These are phyloP conservation scores for Fermentozyma sake DNA, from an alignment of 1,139 yeast species.

Conservation along the genomic window DNA sequence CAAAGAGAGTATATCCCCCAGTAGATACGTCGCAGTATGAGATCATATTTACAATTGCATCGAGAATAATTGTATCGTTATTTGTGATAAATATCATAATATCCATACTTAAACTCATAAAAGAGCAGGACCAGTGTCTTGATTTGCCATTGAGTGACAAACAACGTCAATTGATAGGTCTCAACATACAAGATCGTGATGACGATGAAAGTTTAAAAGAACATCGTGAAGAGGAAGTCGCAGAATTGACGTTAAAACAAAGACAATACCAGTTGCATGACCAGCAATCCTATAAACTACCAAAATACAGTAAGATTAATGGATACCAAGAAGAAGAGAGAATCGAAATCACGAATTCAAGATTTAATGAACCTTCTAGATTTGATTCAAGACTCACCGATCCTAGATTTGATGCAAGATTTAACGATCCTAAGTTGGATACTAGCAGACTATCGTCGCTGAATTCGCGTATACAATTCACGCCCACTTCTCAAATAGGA, in stretches of 20 bases:
- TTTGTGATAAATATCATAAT: conserved; percentile 14
- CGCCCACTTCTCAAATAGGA: too few relatives aligned
- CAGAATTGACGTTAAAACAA: conserved; percentile 9
- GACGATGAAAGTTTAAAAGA: conserved; percentile 2
- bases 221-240: conserved; percentile 7
- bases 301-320: conserved; percentile 7
- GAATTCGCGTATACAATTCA: too few relatives aligned
- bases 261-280: conserved; percentile 7
- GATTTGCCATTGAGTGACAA: conserved; percentile 38
- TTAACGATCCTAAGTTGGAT: too few relatives aligned
- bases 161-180: conserved; percentile 35
- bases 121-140: conserved; percentile 36
- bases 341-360: too few relatives aligned
- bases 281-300: conserved; percentile 2
- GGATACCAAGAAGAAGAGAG: too few relatives aligned
- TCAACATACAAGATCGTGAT: conserved; percentile 3
- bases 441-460: too few relatives aligned
- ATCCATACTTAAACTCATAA: conserved; percentile 17
- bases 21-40: neutral
- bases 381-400: too few relatives aligned
- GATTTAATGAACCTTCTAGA: too few relatives aligned
- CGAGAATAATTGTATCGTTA: conserved; percentile 5
- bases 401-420: too few relatives aligned
- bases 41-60: conserved; percentile 1
- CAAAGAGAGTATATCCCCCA: neutral